Conservation (phyloP, 2,329 filamentous ascomycete species). For the Xylariaceae sp. region DNA sequence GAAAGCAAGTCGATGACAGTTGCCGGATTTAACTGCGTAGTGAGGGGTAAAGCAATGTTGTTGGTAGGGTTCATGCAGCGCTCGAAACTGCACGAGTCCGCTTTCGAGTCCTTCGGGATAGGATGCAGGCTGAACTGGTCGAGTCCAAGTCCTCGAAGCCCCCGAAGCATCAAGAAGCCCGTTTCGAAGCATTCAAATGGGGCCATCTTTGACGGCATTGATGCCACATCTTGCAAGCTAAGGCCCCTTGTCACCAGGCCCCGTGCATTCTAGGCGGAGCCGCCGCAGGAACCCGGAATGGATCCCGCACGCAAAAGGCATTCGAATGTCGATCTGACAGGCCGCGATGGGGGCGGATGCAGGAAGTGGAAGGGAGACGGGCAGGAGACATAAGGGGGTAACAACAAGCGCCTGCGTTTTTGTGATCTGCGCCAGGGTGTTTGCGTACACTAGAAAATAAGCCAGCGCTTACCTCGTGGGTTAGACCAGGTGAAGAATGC, state of each 20-base stretch:
- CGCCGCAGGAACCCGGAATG: conserved; percentile 9
- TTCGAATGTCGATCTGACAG: conserved; percentile 1
- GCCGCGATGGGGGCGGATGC: background rate
- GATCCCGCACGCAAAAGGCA: conserved; percentile 1
- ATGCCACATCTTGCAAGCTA: conserved; percentile 8
- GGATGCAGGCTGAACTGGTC: conserved; percentile 14
- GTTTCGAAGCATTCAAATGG: conserved; percentile 13
- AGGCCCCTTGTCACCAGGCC: conserved; percentile 24
- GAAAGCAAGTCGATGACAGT: conserved; percentile 7
- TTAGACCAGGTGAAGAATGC: background rate
- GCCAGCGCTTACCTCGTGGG: conserved; percentile 13
- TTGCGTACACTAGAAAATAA: conserved; percentile 7
- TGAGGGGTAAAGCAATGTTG: background rate
- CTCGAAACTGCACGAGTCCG: conserved; percentile 12
- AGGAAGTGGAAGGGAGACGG: conserved; percentile 4
- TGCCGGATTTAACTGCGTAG: background rate
- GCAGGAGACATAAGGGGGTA: background rate
- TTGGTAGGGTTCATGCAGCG: conserved; percentile 17
- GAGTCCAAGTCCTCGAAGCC: conserved; percentile 1
- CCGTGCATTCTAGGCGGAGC: conserved; percentile 17
- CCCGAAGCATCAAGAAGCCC: conserved; percentile 17
- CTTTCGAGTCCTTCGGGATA: conserved; percentile 10
- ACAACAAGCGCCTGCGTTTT: conserved; percentile 9
- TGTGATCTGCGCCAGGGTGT: conserved; percentile 27
- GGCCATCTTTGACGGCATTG: conserved; percentile 4